Percentiles rank a stretch among this genome's conserved stretches.
Conservation (phyloP, 257 asterid genomes). For the Lithospermum erythrorhizon region DNA sequence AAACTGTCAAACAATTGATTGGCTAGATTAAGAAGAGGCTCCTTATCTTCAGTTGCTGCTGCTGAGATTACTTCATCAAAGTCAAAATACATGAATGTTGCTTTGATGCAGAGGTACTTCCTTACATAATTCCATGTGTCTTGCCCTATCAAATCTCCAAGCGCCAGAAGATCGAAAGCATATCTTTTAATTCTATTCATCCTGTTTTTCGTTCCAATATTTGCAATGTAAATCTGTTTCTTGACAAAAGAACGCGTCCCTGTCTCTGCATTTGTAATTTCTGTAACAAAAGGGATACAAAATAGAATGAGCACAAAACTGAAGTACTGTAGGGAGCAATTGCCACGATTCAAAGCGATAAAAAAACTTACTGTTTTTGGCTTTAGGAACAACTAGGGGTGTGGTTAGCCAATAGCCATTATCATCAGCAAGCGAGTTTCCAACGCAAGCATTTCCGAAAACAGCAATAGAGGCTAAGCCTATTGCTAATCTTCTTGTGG, state of each 20-base stretch:
- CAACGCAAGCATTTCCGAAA: conserved; percentile 20
- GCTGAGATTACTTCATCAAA: conserved; percentile 66
- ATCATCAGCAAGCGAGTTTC: conserved; percentile 41
- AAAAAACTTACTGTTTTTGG: conserved; percentile 34
- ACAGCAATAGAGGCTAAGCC: conserved; percentile 38
- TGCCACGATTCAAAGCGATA: neutral
- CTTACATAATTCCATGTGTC: conserved; percentile 64
- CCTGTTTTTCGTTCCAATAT: conserved; percentile 52
- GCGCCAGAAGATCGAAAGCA: conserved; percentile 70
- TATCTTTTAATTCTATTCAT: conserved; percentile 53
- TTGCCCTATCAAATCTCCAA: conserved; percentile 65
- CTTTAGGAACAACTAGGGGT: conserved; percentile 47
- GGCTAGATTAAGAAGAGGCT: conserved; percentile 53
- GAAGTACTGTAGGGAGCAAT: neutral
- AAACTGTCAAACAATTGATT: conserved; percentile 64
- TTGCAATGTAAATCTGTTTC: conserved; percentile 49
- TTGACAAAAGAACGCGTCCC: conserved; percentile 51
- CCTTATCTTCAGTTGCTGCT: conserved; percentile 38
- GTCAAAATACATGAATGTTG: conserved; percentile 69
- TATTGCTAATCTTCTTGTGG: conserved; percentile 35
- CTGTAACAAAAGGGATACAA: conserved; percentile 18
- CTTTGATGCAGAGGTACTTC: conserved; percentile 49
- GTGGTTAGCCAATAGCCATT: conserved; percentile 57
- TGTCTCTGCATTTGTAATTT: conserved; percentile 51
- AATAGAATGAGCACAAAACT: neutral